Evolutionary conservation across 1,139 yeast species (phyloP).

Genomic region (Hansenula anomala): DNA sequence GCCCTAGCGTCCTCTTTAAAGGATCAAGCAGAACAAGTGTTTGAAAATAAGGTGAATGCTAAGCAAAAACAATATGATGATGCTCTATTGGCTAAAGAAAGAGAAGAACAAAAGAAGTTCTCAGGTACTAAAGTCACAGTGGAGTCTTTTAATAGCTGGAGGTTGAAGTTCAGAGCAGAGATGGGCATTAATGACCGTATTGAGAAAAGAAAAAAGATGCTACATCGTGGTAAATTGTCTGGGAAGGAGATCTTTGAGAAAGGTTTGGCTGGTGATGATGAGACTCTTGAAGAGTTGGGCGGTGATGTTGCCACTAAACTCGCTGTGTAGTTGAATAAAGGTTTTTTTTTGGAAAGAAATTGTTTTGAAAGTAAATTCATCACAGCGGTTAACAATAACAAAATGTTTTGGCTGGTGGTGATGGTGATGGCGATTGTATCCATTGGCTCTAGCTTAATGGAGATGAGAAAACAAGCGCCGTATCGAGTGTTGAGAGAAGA

Average conservation of each 20-base stretch:
- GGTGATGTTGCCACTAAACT: conserved; percentile 11
- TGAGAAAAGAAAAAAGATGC: conserved; percentile 43
- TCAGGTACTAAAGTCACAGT: conserved; percentile 74
- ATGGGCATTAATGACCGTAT: conserved; percentile 53
- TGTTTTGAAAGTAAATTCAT: no score
- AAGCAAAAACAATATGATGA: conserved; percentile 57
- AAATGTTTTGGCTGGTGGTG: no score
- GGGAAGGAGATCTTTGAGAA: conserved; percentile 88
- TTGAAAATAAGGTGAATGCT: conserved; percentile 48
- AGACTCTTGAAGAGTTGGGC: conserved; percentile 33
- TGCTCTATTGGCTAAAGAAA: conserved; percentile 52
- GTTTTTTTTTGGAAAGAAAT: no score
- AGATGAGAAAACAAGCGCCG: no score
- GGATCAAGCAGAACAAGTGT: conserved; percentile 70
- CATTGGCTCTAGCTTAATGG: no score
- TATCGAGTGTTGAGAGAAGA: no score
- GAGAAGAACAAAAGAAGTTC: conserved; percentile 71
- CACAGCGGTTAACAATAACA: no score
- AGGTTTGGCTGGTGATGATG: conserved; percentile 72
- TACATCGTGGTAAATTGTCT: conserved; percentile 72
- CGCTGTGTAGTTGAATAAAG: conserved; percentile 1
- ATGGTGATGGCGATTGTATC: no score
- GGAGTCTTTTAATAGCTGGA: conserved; percentile 70
- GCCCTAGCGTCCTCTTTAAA: conserved; percentile 71
- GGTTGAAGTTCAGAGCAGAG: conserved; percentile 52